Evolutionary conservation across 345 rosid species (phyloP).

Genomic region (Eutrema heterophyllum): DNA sequence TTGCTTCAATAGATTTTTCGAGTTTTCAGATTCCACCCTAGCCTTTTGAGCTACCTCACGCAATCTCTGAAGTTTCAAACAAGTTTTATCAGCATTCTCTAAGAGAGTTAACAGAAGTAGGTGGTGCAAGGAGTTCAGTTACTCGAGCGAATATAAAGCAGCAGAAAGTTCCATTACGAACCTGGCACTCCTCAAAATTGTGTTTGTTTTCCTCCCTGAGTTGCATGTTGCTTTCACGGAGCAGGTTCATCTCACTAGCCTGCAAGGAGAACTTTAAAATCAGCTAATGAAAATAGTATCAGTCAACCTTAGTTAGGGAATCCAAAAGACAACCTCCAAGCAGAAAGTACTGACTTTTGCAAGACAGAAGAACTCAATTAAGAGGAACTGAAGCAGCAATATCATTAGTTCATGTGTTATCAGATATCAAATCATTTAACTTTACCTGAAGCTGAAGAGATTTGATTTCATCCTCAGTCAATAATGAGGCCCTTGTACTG

Average conservation of each 20-base stretch:
- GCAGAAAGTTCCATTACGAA: conserved; percentile 24
- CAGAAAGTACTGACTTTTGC: background rate
- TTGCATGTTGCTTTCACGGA: conserved; percentile 94
- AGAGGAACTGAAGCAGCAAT: conserved; percentile 15
- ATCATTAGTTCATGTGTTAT: background rate
- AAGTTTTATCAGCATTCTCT: conserved; percentile 15
- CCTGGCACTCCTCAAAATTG: conserved; percentile 97
- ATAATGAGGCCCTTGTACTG: conserved; percentile 63
- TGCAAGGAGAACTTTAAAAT: conserved; percentile 29
- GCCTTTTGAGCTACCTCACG: conserved; percentile 67
- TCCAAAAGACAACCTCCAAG: background rate
- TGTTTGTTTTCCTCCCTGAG: conserved; percentile 96
- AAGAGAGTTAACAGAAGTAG: conserved; percentile 6
- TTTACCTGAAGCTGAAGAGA: conserved; percentile 84
- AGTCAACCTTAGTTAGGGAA: background rate
- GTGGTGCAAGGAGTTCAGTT: background rate
- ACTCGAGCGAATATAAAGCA: background rate
- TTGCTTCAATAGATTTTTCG: conserved; percentile 49
- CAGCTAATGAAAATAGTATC: conserved; percentile 4
- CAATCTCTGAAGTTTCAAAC: conserved; percentile 49
- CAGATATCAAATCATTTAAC: conserved; percentile 9
- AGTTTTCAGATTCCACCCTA: conserved; percentile 46
- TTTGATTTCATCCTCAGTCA: conserved; percentile 87
- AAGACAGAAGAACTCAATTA: background rate
- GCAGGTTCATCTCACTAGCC: conserved; percentile 85